Evolutionary conservation across 192 early-diverging fungal genomes (phyloP).

Genomic region (Chytriomyces hyalinus): DNA sequence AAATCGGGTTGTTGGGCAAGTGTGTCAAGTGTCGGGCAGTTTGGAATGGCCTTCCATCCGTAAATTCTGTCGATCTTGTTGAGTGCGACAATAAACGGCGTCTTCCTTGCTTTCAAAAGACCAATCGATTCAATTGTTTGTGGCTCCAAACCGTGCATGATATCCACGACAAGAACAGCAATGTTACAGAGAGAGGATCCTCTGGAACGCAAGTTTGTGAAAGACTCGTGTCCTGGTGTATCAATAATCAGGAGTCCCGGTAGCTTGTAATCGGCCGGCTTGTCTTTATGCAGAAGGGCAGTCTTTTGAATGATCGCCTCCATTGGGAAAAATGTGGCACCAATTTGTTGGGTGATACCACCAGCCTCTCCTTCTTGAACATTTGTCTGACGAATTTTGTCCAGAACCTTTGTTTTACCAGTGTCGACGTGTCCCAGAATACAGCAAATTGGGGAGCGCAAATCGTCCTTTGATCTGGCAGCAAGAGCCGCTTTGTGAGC

Average conservation of each 20-base stretch:
- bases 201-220: constrained; percentile 93
- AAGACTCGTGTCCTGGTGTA: constrained; percentile 99
- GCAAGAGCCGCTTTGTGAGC: constrained; percentile 47
- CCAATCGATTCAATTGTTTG: constrained; percentile 96
- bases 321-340: constrained; percentile 98
- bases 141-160: constrained; percentile 98
- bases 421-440: constrained; percentile 99
- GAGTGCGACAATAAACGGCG: constrained; percentile 97
- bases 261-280: constrained; percentile 76
- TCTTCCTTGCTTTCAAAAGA: constrained; percentile 88
- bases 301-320: constrained; percentile 94
- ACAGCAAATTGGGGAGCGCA: constrained; percentile 97
- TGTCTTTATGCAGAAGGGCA: constrained; percentile 66
- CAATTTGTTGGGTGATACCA: constrained; percentile 99
- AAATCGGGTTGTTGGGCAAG: constrained; percentile 72
- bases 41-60: constrained; percentile 85
- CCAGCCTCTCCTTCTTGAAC: constrained; percentile 99
- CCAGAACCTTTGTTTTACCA: constrained; percentile 91
- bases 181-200: constrained; percentile 99
- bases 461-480: constrained; percentile 83
- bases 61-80: constrained; percentile 99
- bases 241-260: constrained; percentile 96
- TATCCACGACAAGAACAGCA: constrained; percentile 98
- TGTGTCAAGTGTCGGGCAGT: constrained; percentile 81
- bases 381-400: constrained; percentile 99